Percentiles rank a stretch among this genome's conserved stretches.
Conservation (phyloP, 305 asterid genomes). For the Rubia balearica region DNA sequence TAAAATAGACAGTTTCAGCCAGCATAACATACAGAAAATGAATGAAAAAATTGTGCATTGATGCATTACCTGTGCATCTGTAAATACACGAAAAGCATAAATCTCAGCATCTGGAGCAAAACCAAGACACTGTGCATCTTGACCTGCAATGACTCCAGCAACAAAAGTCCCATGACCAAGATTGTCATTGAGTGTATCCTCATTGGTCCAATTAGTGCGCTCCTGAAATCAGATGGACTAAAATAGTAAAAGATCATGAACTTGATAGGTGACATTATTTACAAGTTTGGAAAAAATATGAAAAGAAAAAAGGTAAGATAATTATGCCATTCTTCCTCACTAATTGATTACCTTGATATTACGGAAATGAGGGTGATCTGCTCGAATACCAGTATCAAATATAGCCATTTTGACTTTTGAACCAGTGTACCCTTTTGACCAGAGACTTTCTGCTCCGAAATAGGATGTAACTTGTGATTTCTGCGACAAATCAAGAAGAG, state of each 20-base stretch:
- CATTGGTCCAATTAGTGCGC: conserved; percentile 98
- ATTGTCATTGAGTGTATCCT: conserved; percentile 90
- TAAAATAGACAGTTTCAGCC: background rate
- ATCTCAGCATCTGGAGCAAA: conserved; percentile 97
- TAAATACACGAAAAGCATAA: conserved; percentile 94
- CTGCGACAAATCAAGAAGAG: conserved; percentile 38
- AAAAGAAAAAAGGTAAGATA: conserved; percentile 6
- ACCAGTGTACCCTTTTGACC: conserved; percentile 93
- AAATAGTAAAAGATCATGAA: conserved; percentile 8
- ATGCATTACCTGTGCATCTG: conserved; percentile 95
- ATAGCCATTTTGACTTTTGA: conserved; percentile 97
- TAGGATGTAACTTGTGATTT: conserved; percentile 90
- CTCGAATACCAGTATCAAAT: conserved; percentile 93
- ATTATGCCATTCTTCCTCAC: background rate
- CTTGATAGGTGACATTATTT: conserved; percentile 8
- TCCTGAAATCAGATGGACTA: conserved; percentile 42
- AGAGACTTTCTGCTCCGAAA: conserved; percentile 90
- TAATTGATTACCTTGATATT: conserved; percentile 65
- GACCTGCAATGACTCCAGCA: conserved; percentile 97
- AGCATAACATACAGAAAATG: background rate
- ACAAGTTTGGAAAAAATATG: conserved; percentile 16
- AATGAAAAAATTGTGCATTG: conserved; percentile 22
- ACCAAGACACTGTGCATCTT: conserved; percentile 94
- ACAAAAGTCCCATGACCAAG: conserved; percentile 99
- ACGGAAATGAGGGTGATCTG: conserved; percentile 92